Evolutionary conservation across 345 rosid genomes (phyloP), one percentile per base, ranked within the genome.

Genomic region (Lagerstroemia speciosa): DNA sequence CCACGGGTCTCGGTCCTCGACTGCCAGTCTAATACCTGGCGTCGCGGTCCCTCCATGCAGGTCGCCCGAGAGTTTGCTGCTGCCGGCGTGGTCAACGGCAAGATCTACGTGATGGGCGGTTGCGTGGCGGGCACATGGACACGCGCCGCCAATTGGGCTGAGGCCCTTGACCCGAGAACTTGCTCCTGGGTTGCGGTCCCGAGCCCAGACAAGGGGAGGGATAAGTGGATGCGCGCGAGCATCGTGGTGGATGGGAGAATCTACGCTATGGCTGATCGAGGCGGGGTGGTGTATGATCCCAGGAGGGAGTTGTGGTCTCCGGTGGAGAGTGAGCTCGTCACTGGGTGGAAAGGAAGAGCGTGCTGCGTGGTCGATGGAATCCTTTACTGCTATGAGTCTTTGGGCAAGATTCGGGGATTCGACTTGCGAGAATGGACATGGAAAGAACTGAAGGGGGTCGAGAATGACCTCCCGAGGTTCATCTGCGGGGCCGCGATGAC

Each of bases 211-310:
- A 86, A 84, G 34, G 70, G 78, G 12, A 85, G 96, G 46, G 90
- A 85, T 72, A 90, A 89, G 67, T 90, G 93, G 98, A 93, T 93
- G 93, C 97, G 89, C 80, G 97, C 89, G 1, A 87, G 93, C 17
- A 96, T 93, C 0, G 98, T 89, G 0, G 65, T 90, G 31, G 83
- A 80, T 30, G 85, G 76, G 15, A 88, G 70, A 12, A 34, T 92
- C 11, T 90, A 88, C 12, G 96, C 93, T 0, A 92, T 92, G 98
- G 95, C 87, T 1, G 98, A 92, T 69, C 53, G 98, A 14, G 84
- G 85, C 2, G 98, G 98, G 30, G 84, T 92, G 0, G 85, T 86
- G 40, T 90, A 82, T 36, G 93, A 88, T 31, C 86, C 90, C 0
- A 53, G 55, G 36, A 83, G 43, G 4, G 53, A 48, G 71, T 67